Evolutionary conservation across 2,329 filamentous ascomycete species (phyloP).

Genomic region (Neofusicoccum ribis): DNA sequence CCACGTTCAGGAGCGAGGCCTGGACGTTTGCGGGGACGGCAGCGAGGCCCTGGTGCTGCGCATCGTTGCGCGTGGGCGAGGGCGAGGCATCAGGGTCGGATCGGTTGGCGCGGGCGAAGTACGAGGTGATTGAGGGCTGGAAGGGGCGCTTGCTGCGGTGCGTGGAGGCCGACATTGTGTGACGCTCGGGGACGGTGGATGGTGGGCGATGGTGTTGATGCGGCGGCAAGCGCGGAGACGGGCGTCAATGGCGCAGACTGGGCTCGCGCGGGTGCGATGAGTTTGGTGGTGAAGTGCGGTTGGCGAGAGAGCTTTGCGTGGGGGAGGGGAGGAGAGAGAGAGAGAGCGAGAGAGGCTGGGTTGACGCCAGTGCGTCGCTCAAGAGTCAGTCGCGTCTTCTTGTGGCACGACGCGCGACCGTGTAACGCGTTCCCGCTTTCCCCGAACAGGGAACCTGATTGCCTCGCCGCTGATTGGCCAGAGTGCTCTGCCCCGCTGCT

Average conservation of each 20-base stretch:
- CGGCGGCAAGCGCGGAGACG: background rate
- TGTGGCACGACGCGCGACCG: background rate
- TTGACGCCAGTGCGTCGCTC: background rate
- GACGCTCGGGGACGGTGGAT: background rate
- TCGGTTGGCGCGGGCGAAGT: conserved; percentile 37
- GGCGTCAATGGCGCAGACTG: background rate
- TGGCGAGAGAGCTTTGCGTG: background rate
- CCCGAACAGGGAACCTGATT: background rate
- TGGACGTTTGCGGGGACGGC: conserved; percentile 67
- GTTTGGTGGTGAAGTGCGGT: background rate
- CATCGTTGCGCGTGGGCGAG: background rate
- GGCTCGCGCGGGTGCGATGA: background rate
- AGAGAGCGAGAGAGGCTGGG: background rate
- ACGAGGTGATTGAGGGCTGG: conserved; percentile 48
- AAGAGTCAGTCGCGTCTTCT: conserved; percentile 7
- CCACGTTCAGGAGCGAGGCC: conserved; percentile 82
- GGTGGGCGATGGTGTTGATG: background rate
- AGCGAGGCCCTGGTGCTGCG: conserved; percentile 20
- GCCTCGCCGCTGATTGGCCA: background rate
- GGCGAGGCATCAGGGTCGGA: conserved; percentile 16
- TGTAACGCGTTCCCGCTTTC: background rate
- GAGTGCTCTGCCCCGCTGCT: too few relatives aligned
- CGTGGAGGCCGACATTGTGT: conserved; percentile 22
- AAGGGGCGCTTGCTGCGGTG: conserved; percentile 45
- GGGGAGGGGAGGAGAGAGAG: background rate